Conservation (phyloP, 2,329 filamentous ascomycete species). For the Truncatella angustata region DNA sequence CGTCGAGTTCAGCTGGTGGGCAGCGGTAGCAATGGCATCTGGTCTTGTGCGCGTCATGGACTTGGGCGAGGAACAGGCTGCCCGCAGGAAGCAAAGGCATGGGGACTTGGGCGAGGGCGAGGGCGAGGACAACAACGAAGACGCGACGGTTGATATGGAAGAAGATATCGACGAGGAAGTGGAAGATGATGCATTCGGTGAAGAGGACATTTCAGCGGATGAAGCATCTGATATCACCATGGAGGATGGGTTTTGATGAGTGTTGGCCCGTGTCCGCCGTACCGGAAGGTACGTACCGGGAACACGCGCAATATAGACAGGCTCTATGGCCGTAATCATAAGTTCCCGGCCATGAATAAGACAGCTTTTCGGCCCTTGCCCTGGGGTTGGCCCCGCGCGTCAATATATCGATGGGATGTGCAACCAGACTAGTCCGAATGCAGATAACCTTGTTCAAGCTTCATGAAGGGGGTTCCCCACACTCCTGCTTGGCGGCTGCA, state of each 20-base stretch:
- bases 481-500: background rate
- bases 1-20: conserved; percentile 63
- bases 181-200: background rate
- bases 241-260: background rate
- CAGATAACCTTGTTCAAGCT: background rate
- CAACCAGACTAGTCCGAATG: background rate
- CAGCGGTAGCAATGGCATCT: conserved; percentile 63
- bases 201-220: conserved; percentile 11
- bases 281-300: too few species aligned
- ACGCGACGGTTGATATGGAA: conserved; percentile 8
- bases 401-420: too few species aligned
- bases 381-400: too few species aligned
- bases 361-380: background rate
- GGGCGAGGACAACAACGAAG: background rate
- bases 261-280: too few species aligned
- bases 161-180: conserved; percentile 12
- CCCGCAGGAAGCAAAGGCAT: background rate
- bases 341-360: too few species aligned
- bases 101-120: background rate
- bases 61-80: conserved; percentile 45
- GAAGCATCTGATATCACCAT: conserved; percentile 1
- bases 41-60: conserved; percentile 67
- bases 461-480: background rate
- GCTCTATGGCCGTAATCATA: too few species aligned
- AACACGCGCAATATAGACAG: too few species aligned